Evolutionary conservation across 495 filamentous ascomycete genomes (phyloP), one percentile per base, ranked within the genome.

Genomic region (Tuber indicum): DNA sequence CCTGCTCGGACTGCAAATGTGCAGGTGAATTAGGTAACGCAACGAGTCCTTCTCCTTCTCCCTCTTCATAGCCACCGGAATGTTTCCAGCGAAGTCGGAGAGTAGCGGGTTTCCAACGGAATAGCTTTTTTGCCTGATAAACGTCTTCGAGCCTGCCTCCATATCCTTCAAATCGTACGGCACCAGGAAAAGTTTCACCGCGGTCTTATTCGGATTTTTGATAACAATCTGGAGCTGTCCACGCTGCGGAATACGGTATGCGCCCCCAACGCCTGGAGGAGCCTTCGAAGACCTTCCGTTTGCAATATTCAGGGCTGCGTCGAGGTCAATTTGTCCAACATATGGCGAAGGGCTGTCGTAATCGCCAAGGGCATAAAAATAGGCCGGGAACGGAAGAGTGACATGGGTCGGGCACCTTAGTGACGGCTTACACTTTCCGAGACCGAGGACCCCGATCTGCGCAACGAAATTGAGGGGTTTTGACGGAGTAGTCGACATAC

Each of bases 401-500:
- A 97, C 92, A 85, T 99, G 96, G 14, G 94, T 87, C 3, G 96
- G 96, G 83, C 96, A 98, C 71, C 90, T 90, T 32, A 97, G 86
- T 76, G 89, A 92, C 70, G 92, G 86, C 85, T 94, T 97, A 86
- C 94, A 97, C 79, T 96, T 92, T 49, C 94, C 93, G 78, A 91
- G 90, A 12, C 94, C 96, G 45, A 98, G 86, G 0, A 98, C 96
- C 43, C 96, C 96, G 75, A 99, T 98, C 83, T 98, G 94, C 66
- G 96, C 96, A 32, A 95, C 88, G 83, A 99, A 99, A 77, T 96
- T 91, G 36, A 99, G 85, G 43, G 96, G 96, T 74, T 93, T 94
- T 14, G 96, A 98, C 3, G 96, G 96, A 14, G 91, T 96, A 19
- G 94, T 98, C 66, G 96, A 98, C 96, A 99, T 99, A 74, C 96